Evolutionary conservation across 1,139 yeast species (phyloP), one percentile per base, ranked within the genome.

Genomic region (Scheffersomyces cryptocercus): DNA sequence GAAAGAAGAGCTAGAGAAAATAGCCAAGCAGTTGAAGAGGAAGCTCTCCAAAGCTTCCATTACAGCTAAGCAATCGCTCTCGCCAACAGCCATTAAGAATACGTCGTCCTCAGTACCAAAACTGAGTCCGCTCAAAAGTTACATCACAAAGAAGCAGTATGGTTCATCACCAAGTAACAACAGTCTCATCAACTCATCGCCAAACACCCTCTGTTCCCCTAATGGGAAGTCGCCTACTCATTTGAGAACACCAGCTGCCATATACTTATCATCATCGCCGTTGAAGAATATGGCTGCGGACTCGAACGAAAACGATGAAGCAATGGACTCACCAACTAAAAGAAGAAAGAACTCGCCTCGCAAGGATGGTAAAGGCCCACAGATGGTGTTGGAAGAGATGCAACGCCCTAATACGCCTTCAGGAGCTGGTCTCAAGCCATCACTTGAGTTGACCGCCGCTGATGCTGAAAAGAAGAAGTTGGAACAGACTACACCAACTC

Each of bases 1-100:
- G 48, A 73, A 73, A 54, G 79, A 73, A 46, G 79, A 74, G 47
- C 60, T 74, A 44, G 79, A 74, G 50, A 66, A 70, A 47, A 74
- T 74, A 33, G 79, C 79, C 48, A 67, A 67, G 45, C 75, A 73
- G 53, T 62, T 74, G 47, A 74, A 73, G 58, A 68, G 65, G 43
- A 73, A 72, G 51, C 61, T 74, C 29, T 68, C 76, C 34, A 67
- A 64, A 51, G 79, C 79, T 10, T 69, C 77, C 20, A 68, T 73
- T 35, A 64, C 79, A 16, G 79, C 79, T 28, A 74, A 73, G 51
- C 75, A 70, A 52, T 63, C 69, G 41, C 47, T 59, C n/a, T 44
- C 48, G 24, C 53, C 52, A 14, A 33, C 33, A 11, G 33, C 28
- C 8, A 37, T 35, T 7, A 46, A 46, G 15, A 36, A 37, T 15